Evolutionary conservation across 1,139 yeast genomes (phyloP), one percentile per base, ranked within the genome.

Genomic region (Candida tunisiensis): DNA sequence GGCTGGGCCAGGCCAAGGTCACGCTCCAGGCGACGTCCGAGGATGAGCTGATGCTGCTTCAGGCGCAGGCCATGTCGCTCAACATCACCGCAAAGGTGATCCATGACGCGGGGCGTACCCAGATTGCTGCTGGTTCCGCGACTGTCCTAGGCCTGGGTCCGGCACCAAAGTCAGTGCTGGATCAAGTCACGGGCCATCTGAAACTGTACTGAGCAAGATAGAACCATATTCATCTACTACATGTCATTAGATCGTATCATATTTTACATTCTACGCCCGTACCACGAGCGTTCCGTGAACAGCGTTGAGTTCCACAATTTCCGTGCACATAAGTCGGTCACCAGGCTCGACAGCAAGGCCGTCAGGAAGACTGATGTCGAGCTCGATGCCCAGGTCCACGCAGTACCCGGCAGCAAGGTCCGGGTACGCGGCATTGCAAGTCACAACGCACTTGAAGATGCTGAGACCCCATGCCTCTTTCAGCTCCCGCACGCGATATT

Each of bases 101-200:
- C 20, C 92, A 78, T 40, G 99, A 88, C 54, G 98, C 98, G 17
- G 98, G 98, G 3, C 65, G 96, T 43, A 91, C 98, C 1, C 96
- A 88, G 49, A 73, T 88, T 27, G 93, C 83, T 8, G 78, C 94
- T 5, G 96, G 96, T 1, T 73, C 91, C 36, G 92, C 93, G 3
- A 88, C 98, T 0, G 96, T 91, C 1, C 56, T 88, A 16, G 98
- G 96, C 0, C 50, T 88, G 18, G 98, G 99, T 0, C 99, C 99
- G 1, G 98, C 94, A 9, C 96, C 96, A n/a, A 79, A 78, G 41
- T 46, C 65, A 0, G 70, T 74, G 0, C 51, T 88, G 32, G 94
- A 88, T 47, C 69, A 74, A 44, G 71, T 88, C 29, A 83, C 96
- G 0, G 74, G 80, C 7, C 72, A 64, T 19, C 59, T 88, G 42